These are phyloP conservation scores for Tricholoma terreum DNA, from an alignment of 768 basidiomycete genomes.

Conservation along the genomic window DNA sequence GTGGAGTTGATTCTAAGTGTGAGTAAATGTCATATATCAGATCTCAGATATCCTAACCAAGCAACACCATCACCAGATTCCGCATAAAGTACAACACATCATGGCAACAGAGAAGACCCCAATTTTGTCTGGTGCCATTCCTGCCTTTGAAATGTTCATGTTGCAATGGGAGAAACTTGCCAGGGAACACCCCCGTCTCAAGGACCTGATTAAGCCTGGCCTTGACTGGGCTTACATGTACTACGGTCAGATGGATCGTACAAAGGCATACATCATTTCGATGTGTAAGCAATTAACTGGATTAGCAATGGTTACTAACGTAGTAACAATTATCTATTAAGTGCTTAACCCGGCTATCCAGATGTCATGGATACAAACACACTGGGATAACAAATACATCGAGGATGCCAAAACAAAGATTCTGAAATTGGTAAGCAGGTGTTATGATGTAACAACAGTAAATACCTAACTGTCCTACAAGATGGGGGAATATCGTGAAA, in stretches of 20 bases:
- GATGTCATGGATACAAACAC: not conserved
- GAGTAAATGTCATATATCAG: not conserved
- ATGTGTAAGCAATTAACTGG: constrained; percentile 5
- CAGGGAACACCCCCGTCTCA: too few relatives aligned
- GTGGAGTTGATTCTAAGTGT: constrained; percentile 13
- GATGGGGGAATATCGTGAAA: too few relatives aligned
- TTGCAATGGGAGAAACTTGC: constrained; percentile 12
- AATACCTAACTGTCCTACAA: too few relatives aligned
- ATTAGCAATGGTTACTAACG: not conserved
- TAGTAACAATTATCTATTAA: not conserved
- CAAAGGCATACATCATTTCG: constrained; percentile 11
- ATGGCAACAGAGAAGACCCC: constrained; percentile 18
- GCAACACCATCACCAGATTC: constrained; percentile 1
- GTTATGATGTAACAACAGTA: too few relatives aligned
- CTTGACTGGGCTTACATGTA: too few relatives aligned
- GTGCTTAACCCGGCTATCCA: not conserved
- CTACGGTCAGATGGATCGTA: too few relatives aligned
- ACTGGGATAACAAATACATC: not conserved
- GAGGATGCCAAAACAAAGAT: not conserved
- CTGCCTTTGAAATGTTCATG: constrained; percentile 20
- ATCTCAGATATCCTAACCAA: not conserved
- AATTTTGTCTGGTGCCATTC: constrained; percentile 17
- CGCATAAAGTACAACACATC: constrained; percentile 14
- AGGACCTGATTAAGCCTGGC: too few relatives aligned
- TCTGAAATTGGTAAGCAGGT: not conserved